phyloP scores from a whole-genome alignment of 2,329 filamentous ascomycete species.

The Trichoderma citrinoviride region DNA sequence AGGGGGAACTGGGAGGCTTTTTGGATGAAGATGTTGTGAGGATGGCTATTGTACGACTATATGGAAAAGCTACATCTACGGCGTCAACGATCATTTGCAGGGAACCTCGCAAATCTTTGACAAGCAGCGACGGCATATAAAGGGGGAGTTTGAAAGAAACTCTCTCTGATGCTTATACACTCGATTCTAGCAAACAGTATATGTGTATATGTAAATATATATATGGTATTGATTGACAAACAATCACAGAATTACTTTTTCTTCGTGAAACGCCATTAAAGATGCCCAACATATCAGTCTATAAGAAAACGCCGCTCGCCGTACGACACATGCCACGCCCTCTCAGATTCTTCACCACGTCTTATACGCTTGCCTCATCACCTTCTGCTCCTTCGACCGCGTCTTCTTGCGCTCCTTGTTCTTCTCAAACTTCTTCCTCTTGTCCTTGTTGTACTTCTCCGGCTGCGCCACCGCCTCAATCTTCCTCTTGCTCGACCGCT shows the following conservation, averaged over 20 bases:
- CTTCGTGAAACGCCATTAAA: conserved; percentile 10
- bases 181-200: conserved; percentile 9
- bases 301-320: conserved; percentile 25
- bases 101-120: not conserved
- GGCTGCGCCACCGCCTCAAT: conserved; percentile 83
- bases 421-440: conserved; percentile 79
- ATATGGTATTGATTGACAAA: not conserved
- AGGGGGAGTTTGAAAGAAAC: not conserved
- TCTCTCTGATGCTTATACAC: not conserved
- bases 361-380: conserved; percentile 68
- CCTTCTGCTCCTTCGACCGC: conserved; percentile 69
- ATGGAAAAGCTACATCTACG: not conserved
- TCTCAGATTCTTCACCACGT: conserved; percentile 31
- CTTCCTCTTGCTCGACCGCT: conserved; percentile 78
- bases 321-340: not conserved
- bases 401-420: conserved; percentile 82
- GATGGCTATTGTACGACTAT: conserved; percentile 13
- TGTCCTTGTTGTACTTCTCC: conserved; percentile 72
- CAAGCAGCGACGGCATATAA: not conserved
- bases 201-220: not conserved
- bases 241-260: not conserved
- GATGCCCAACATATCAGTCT: conserved; percentile 8
- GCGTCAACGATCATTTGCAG: conserved; percentile 6
- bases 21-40: not conserved
- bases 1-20: not conserved